Evolutionary conservation across 805 yeast genomes (phyloP).

Genomic region (Yueomyces sp.): DNA sequence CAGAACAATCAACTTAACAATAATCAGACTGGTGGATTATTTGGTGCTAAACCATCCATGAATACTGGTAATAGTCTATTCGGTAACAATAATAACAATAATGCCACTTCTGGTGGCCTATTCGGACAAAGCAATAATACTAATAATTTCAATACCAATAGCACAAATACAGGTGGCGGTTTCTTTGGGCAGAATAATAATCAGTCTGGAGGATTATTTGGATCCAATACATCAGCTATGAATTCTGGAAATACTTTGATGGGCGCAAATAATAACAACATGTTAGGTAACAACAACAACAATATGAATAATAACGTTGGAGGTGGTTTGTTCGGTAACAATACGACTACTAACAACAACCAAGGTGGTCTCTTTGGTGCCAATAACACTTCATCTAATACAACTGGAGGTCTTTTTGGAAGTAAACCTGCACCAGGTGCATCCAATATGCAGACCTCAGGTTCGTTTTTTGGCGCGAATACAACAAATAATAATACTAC

Average conservation of each 20-base stretch:
- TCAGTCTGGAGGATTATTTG: too few relatives aligned
- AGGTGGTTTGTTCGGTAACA: slow-evolving; percentile 19
- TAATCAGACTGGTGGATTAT: slow-evolving; percentile 6
- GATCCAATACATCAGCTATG: too few relatives aligned
- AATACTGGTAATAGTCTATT: slow-evolving; percentile 14
- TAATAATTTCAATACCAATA: background rate
- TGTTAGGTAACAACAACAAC: slow-evolving; percentile 13
- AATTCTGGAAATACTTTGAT: slow-evolving; percentile 7
- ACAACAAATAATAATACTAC: slow-evolving; percentile 16
- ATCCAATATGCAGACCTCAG: too few relatives aligned
- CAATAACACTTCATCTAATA: background rate
- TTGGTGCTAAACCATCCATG: slow-evolving; percentile 16
- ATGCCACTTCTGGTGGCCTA: slow-evolving; percentile 10
- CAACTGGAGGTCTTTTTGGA: slow-evolving; percentile 18
- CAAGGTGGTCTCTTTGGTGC: background rate
- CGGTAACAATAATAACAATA: slow-evolving; percentile 7
- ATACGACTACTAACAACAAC: background rate
- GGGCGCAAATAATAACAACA: slow-evolving; percentile 13
- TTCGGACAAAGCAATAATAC: background rate
- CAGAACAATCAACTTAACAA: background rate
- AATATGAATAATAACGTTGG: slow-evolving; percentile 4
- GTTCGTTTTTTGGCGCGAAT: background rate
- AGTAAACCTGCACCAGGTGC: slow-evolving; percentile 10
- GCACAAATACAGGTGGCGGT: slow-evolving; percentile 18
- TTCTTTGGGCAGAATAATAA: slow-evolving; percentile 12